Evolutionary conservation across 805 yeast species (phyloP).

Genomic region (Wickerhamiella slavikovae): DNA sequence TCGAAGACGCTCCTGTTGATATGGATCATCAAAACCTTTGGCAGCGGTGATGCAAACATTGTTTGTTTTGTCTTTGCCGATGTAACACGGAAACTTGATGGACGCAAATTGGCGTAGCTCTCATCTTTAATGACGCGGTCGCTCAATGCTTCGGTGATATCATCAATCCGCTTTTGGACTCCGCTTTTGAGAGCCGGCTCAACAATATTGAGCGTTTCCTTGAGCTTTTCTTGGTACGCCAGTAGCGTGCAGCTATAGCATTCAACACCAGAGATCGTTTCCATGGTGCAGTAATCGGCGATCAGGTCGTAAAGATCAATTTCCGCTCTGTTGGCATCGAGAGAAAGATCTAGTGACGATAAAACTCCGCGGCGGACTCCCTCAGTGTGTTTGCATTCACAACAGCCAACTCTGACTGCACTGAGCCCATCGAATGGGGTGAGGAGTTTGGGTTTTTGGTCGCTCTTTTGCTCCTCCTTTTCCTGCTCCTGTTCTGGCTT

Average conservation of each 20-base stretch:
- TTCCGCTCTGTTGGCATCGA: conserved; percentile 6
- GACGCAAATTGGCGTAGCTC: conserved; percentile 49
- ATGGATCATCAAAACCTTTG: conserved; percentile 48
- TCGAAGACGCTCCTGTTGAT: conserved; percentile 88
- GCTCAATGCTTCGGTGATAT: conserved; percentile 31
- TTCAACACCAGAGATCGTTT: conserved; percentile 79
- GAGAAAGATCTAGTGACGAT: conserved; percentile 19
- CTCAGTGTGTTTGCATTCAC: conserved; percentile 81
- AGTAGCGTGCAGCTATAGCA: conserved; percentile 78
- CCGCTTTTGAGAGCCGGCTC: conserved; percentile 9
- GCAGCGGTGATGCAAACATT: conserved; percentile 56
- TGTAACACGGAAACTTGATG: conserved; percentile 52
- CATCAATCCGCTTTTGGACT: conserved; percentile 26
- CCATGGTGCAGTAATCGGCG: conserved; percentile 29
- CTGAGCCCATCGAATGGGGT: conserved; percentile 87
- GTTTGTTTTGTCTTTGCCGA: conserved; percentile 72
- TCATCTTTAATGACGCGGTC: conserved; percentile 64
- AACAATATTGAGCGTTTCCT: conserved; percentile 4
- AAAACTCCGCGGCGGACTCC: conserved; percentile 70
- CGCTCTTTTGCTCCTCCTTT: not conserved
- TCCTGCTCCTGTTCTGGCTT: not conserved
- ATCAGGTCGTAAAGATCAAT: conserved; percentile 12
- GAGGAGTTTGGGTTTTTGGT: conserved; percentile 26
- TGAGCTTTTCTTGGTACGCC: conserved; percentile 15
- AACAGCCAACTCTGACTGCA: conserved; percentile 79